Evolutionary conservation across 208 protist species (phyloP), one percentile per base, ranked within the genome.

Genomic region (Crithidia fasciculata): DNA sequence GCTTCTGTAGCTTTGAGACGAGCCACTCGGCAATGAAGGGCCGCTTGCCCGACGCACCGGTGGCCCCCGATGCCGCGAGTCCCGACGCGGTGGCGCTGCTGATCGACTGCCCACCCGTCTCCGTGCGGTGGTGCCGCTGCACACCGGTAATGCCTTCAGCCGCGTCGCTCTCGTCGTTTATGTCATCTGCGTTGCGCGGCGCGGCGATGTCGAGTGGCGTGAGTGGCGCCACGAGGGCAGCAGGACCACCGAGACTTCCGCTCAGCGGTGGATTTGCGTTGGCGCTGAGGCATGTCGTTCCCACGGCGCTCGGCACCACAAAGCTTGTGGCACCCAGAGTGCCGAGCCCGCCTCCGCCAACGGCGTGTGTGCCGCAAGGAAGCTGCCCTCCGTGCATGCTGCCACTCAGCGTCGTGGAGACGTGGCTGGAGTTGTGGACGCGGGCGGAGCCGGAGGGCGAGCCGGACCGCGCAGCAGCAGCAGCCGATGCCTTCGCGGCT

Each of bases 1-100:
- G 80, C 39, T 78, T 73, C 16, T 71, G 66, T 52, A 84, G 43
- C 73, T 78, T 78, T 43, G 73, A 78, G 43, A 66, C 69, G 16
- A 81, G 16, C 76, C 76, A 73, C 60, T 75, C 69, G 15, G 69
- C 52, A 15, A 74, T 63, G 59, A 69, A 69, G 28, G 56, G 45
- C 1, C 65, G 59, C 52, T 65, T 72, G 19, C 36, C 45, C 16
- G 39, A 28, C 40, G 36, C 18, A 8, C 44, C 44, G 44, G 15
- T 41, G 39, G 39, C 19, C 44, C 0, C 57, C 68, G 4, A 28
- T 73, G 28, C 2, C 12, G 50, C 52, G 28, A 28, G 28, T 28
- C 28, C 28, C 28, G 28, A 28, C 28, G 28, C 28, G 28, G 28
- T 28, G 28, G 28, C 28, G 28, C 28, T 28, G 28, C 28, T 28